Percentiles rank a stretch among this genome's conserved stretches.
Evolutionary conservation across 148 eudicot genomes (phyloP).

Genomic region (Rheum nobile): DNA sequence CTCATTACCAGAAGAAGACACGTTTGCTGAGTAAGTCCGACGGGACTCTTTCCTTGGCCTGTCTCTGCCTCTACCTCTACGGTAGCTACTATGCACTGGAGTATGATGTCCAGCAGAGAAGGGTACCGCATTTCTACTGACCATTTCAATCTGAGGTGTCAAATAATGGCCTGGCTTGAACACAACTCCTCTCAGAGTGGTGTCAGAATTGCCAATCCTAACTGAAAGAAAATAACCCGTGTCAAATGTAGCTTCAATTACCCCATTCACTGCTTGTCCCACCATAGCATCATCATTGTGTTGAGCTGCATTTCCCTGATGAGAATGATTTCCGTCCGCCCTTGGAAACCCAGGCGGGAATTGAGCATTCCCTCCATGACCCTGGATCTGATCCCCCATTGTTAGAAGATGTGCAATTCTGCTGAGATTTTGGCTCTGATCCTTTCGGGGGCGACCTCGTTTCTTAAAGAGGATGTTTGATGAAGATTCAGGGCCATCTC

Average conservation of each 20-base stretch:
- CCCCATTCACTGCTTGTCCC: slow-evolving; percentile 30
- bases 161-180: slow-evolving; percentile 78
- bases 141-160: slow-evolving; percentile 60
- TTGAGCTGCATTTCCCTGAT: slow-evolving; percentile 8
- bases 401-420: slow-evolving; percentile 10
- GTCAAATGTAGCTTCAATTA: slow-evolving; percentile 29
- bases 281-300: slow-evolving; percentile 15
- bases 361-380: background rate
- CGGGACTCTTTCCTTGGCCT: slow-evolving; percentile 18
- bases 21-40: slow-evolving; percentile 21
- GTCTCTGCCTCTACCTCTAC: background rate
- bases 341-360: slow-evolving; percentile 20
- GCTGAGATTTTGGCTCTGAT: slow-evolving; percentile 25
- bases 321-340: slow-evolving; percentile 15
- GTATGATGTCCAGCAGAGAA: slow-evolving; percentile 23
- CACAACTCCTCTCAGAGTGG: slow-evolving; percentile 66
- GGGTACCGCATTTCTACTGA: slow-evolving; percentile 41
- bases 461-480: slow-evolving; percentile 30
- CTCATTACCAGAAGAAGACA: slow-evolving; percentile 17
- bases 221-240: slow-evolving; percentile 31
- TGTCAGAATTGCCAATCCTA: slow-evolving; percentile 58
- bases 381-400: slow-evolving; percentile 41
- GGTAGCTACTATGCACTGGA: slow-evolving; percentile 10
- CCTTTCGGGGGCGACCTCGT: slow-evolving; percentile 90
- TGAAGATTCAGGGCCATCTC: slow-evolving; percentile 12